These are phyloP conservation scores for Fusarium buharicum DNA, from an alignment of 2,329 filamentous ascomycete species.

Conservation along the genomic window DNA sequence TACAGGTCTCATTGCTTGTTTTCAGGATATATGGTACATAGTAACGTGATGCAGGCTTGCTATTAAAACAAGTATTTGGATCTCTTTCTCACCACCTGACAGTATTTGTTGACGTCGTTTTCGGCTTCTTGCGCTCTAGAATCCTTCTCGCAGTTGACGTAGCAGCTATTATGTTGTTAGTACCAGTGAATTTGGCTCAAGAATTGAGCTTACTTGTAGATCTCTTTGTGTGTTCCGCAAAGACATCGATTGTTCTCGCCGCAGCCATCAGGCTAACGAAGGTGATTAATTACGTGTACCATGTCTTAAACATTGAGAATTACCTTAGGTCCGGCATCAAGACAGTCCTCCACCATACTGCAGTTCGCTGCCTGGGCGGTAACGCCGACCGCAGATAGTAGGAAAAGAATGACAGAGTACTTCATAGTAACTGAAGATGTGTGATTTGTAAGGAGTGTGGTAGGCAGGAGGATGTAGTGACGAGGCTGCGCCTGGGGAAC, in stretches of 20 bases:
- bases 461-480: accelerated
- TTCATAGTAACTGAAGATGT: background rate
- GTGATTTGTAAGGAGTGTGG: background rate
- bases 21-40: too few relatives aligned
- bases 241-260: constrained; percentile 9
- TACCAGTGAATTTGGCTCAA: too few relatives aligned
- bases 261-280: constrained; percentile 4
- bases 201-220: constrained; percentile 1
- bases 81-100: constrained; percentile 1
- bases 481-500: background rate
- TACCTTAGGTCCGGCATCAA: constrained; percentile 19
- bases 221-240: constrained; percentile 28
- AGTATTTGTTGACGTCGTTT: constrained; percentile 13
- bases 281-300: background rate
- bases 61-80: background rate
- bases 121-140: constrained; percentile 1
- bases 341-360: constrained; percentile 8
- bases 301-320: accelerated
- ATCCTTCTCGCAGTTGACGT: constrained; percentile 9
- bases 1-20: too few relatives aligned
- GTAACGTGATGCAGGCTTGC: too few relatives aligned
- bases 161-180: constrained; percentile 10
- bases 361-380: constrained; percentile 17
- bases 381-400: background rate
- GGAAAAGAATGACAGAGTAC: constrained; percentile 1